Percentiles rank a stretch among this genome's conserved stretches.
phyloP scores from a whole-genome alignment of 176 grass and related monocot genomes.

The Oryza punctata region DNA sequence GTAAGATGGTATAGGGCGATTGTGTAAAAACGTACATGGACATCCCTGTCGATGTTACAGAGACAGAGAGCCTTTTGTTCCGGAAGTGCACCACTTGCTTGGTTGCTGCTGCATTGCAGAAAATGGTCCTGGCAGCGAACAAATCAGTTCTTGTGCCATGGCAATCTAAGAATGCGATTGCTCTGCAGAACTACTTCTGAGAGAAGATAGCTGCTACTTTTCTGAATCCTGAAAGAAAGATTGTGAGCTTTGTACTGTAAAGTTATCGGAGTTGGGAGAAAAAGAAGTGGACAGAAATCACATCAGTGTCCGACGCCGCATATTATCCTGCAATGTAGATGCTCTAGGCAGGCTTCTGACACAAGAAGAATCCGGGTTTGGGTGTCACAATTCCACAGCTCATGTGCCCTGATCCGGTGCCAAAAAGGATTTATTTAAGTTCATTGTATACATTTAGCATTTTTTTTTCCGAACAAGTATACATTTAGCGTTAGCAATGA shows the following conservation, averaged over 20 bases:
- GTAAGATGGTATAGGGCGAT: neutral
- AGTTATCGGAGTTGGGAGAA: slow-evolving; percentile 18
- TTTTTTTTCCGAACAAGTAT: no score
- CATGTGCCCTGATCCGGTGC: neutral
- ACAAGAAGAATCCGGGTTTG: slow-evolving; percentile 47
- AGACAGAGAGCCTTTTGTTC: neutral
- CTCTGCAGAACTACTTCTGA: neutral
- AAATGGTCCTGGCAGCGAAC: neutral
- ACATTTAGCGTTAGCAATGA: neutral
- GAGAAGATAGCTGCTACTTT: neutral
- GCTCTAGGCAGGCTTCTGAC: slow-evolving; percentile 49
- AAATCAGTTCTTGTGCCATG: slow-evolving; percentile 2
- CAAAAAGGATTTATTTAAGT: neutral
- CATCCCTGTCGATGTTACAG: neutral
- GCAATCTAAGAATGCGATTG: slow-evolving; percentile 2
- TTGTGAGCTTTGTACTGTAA: slow-evolving; percentile 48
- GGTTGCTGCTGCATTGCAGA: neutral
- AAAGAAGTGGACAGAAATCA: slow-evolving; percentile 27
- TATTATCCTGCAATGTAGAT: slow-evolving; percentile 24
- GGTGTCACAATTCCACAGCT: neutral
- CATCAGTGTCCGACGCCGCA: slow-evolving; percentile 19
- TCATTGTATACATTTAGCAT: neutral
- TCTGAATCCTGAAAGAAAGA: slow-evolving; percentile 19
- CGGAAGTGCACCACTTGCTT: neutral
- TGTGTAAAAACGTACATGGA: neutral